Conservation (phyloP, 2,329 filamentous ascomycete species). For the Thelonectria olida region DNA sequence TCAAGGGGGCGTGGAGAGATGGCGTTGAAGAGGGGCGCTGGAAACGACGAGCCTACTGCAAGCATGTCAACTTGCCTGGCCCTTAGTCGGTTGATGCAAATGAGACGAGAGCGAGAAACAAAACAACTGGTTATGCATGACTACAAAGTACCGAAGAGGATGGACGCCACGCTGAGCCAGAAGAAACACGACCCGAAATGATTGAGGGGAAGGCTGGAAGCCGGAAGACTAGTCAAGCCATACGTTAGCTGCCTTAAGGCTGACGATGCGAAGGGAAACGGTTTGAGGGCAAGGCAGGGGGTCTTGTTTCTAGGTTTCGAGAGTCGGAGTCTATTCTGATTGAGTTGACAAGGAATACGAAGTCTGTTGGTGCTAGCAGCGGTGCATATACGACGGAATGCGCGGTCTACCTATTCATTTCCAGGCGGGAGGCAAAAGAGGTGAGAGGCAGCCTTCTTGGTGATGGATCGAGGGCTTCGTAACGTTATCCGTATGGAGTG, state of each 20-base stretch:
- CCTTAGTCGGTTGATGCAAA: not conserved
- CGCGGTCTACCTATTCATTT: too few species aligned
- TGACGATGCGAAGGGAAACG: not conserved
- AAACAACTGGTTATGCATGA: not conserved
- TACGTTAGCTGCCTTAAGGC: not conserved
- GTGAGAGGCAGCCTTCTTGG: too few species aligned
- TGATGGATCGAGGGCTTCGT: too few species aligned
- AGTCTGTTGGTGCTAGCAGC: too few species aligned
- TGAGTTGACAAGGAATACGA: too few species aligned
- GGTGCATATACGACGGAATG: too few species aligned
- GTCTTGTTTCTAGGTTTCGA: too few species aligned
- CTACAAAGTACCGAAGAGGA: not conserved
- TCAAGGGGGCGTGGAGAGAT: not conserved
- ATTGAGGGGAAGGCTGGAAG: not conserved
- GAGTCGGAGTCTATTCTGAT: too few species aligned
- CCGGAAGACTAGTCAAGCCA: too few species aligned
- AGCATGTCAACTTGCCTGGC: not conserved
- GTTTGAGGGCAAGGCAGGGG: not conserved
- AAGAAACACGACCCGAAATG: not conserved
- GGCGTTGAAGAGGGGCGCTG: slow-evolving; percentile 3
- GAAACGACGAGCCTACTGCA: not conserved
- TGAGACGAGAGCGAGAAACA: not conserved
- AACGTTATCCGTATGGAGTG: too few species aligned
- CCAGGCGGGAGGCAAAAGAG: too few species aligned
- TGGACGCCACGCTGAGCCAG: not conserved